Evolutionary conservation across 2,329 filamentous ascomycete genomes (phyloP), one percentile per base, ranked within the genome.

Genomic region (Grosmannia clavigera): DNA sequence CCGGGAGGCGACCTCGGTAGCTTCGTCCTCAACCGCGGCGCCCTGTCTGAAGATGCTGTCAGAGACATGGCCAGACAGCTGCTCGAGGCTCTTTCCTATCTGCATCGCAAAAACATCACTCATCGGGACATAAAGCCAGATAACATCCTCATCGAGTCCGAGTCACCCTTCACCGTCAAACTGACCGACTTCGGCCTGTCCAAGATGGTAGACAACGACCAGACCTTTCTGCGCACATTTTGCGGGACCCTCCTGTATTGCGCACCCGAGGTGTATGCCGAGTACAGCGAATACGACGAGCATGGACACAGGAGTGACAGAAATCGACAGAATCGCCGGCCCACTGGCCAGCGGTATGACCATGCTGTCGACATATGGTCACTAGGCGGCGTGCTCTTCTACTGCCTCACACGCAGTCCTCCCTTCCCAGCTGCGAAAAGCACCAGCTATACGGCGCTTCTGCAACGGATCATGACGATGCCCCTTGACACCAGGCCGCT

Each of bases 51-150:
- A 69, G 66, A 72, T 0, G 76, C 85, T 65, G 86, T 84, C n/a
- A 84, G 86, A 70, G 76, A 76, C 5, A 88, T 96, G 71, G 83
- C 91, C 1, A 71, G 75, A 25, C 90, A 95, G 70, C 81, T 97
- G 43, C 75, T 96, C 52, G 82, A 86, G 65, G 92, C 92, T 2
- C 76, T 99, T 58, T 84, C 84, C 35, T 96, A 99, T 70, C 78
- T 99, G 10, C 94, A 99, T 71, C 77, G 80, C 58, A 86, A 88
- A 67, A 90, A 87, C 68, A 96, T 99, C 66, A 97, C 92, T 0
- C 94, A 99, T 73, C 87, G 94, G n/a, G 94, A 99, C 71, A 91
- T 99, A 69, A 99, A 99, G 70, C 94, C 94, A 0, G 94, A 99
- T 76, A 99, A 99, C 68, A 96, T 99, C 62, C 78, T 99, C 50